Base-by-base conservation (phyloP, 352 stramenopile genomes). In the Aphanomyces cochlioides region DNA sequence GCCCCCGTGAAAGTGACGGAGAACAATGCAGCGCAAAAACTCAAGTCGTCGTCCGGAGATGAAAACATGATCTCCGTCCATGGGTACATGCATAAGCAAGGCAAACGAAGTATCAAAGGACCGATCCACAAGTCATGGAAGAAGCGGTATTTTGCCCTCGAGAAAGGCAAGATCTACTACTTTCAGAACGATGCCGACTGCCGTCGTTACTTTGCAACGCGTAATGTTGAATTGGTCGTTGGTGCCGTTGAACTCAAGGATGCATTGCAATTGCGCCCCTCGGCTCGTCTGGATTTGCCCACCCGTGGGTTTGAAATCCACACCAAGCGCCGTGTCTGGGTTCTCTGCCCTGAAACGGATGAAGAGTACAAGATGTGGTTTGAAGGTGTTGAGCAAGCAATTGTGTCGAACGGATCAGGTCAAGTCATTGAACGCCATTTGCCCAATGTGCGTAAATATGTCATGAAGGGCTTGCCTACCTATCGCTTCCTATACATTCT, bases 91-190 rank as follows among this genome's bases (percentile, higher is more conserved):
- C 85, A 95, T 85, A 95, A 95, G 75, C 87, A 95, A 71, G 87
- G 85, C 69, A 95, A 93, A 76, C 87, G 87, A 48, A 85, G 81
- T 4, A 90, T 95, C 72, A 95, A 93, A 76, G 87, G 87, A 0
- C 87, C 87, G 36, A 88, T 95, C 70, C 85, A 93, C 77, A 95
- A 95, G 75, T 87, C 76, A 38, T 95, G 87, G 87, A 92, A 92
- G 68, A 83, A 84, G 28, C 87, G 87, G n/a, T 95, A 93, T 75
- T 95, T 95, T 71, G 83, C 87, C 19, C 73, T 95, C 0, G 87
- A 95, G 69, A 91, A 89, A 72, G 82, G 84, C 75, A 93, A 93
- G 79, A 92, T 95, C 74, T 95, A 88, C 79, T 95, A 95, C 75
- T 95, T 95, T 76, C 85, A 93, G 73, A 90, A 79, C 67, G 85